Base-by-base conservation (phyloP, 441 rosid species). In the Euphorbia celastroides region DNA sequence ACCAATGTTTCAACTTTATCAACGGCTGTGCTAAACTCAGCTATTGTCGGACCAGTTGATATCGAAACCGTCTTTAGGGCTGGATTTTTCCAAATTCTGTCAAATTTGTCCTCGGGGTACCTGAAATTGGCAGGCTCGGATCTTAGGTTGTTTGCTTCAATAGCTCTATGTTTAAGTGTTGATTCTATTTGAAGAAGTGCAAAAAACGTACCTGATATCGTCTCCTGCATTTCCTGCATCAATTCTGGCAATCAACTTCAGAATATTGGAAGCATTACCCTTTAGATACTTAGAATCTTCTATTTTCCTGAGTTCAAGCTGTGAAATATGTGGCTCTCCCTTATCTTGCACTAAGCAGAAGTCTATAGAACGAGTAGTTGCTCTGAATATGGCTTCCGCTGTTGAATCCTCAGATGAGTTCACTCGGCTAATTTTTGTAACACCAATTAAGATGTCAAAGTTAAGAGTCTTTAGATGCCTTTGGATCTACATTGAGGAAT, bases 61-160 rank as follows among this genome's bases (percentile, higher is more conserved):
- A 46, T n/a, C 4, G 12, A 30, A 65, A 55, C 30, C 13, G 66
- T 51, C 26, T 27, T 50, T 19, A 54, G 57, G 55, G 66, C 71
- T 19, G 76, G 61, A 50, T 41, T 57, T 50, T 42, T 57, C 94
- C 91, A 88, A 42, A 86, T 84, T 72, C 94, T 84, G 78, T 88
- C 94, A 59, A 60, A 74, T 30, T 50, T 66, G 64, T 88, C 91
- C 58, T 72, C 77, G n/a, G 83, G 80, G 60, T 73, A 86, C 81
- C 91, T 88, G 80, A 72, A 75, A 60, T 68, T 52, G 73, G 55
- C 27, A 74, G 62, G 51, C 36, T 28, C 58, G 2, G 42, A 69
- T 31, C 23, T 8, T 46, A 23, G 17, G 54, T 16, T 4, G 20
- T 57, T 23, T 30, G 14, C 20, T 36, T 56, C 1, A 17, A 68